Conservation (phyloP, 805 yeast genomes). For the Lachancea sp. region DNA sequence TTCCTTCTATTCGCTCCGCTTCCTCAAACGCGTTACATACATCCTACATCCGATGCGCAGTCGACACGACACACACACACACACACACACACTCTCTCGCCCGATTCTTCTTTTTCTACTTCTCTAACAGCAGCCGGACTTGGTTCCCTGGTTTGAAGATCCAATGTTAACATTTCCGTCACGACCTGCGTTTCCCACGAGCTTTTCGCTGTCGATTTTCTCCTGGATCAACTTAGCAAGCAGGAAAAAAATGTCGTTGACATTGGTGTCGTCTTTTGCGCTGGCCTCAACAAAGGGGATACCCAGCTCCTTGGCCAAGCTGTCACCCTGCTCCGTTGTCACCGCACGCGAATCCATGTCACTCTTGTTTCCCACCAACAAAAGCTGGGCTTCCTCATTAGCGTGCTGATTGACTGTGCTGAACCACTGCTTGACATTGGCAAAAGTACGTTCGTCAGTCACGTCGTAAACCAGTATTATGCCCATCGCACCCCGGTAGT, state of each 20-base stretch:
- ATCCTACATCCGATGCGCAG: too few relatives aligned
- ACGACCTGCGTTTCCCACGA: conserved; percentile 56
- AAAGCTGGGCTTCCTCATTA: conserved; percentile 88
- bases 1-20: too few relatives aligned
- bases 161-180: conserved; percentile 36
- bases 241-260: conserved; percentile 84
- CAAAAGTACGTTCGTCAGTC: conserved; percentile 85
- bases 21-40: too few relatives aligned
- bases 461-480: conserved; percentile 79
- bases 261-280: conserved; percentile 90
- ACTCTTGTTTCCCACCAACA: conserved; percentile 92
- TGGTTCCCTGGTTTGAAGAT: conserved; percentile 38
- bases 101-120: too few relatives aligned
- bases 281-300: conserved; percentile 93
- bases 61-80: too few relatives aligned
- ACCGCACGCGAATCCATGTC: conserved; percentile 88
- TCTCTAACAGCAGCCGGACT: conserved; percentile 48
- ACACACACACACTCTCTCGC: too few relatives aligned
- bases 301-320: conserved; percentile 76
- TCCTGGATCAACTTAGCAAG: conserved; percentile 84
- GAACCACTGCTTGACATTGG: conserved; percentile 90
- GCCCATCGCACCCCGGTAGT: conserved; percentile 87
- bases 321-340: conserved; percentile 83
- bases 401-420: conserved; percentile 95
- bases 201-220: conserved; percentile 46